Evolutionary conservation across 1,139 yeast species (phyloP).

Genomic region (Candida albicans): DNA sequence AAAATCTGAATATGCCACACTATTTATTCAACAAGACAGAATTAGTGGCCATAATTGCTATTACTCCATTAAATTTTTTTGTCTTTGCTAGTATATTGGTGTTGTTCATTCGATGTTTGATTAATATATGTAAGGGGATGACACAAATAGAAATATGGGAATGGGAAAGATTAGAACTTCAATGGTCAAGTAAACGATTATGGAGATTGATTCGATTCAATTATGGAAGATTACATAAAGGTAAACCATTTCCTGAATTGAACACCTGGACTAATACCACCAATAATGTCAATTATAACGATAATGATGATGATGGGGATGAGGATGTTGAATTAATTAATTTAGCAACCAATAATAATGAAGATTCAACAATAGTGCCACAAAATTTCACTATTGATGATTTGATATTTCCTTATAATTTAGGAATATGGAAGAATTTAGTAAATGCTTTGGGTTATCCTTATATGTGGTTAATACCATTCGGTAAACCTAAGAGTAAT

Average conservation of each 20-base stretch:
- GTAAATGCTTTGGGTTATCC: conserved; percentile 55
- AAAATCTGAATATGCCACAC: conserved; percentile 56
- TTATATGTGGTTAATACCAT: conserved; percentile 69
- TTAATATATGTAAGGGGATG: conserved; percentile 64
- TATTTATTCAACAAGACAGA: conserved; percentile 57
- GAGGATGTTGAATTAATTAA: conserved; percentile 11
- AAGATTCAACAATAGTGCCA: conserved; percentile 22
- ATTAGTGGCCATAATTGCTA: conserved; percentile 54
- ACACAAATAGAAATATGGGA: conserved; percentile 96
- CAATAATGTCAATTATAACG: conserved; percentile 17
- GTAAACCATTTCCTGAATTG: conserved; percentile 42
- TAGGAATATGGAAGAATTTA: conserved; percentile 59
- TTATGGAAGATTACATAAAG: conserved; percentile 41
- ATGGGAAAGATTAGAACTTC: conserved; percentile 72
- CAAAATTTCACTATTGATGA: conserved; percentile 52
- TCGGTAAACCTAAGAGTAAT: conserved; percentile 48
- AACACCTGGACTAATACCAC: conserved; percentile 45
- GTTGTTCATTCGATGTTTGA: conserved; percentile 60
- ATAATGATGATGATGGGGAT: conserved; percentile 8
- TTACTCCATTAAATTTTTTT: conserved; percentile 58
- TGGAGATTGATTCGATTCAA: conserved; percentile 54
- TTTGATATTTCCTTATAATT: conserved; percentile 79
- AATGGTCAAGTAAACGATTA: conserved; percentile 52
- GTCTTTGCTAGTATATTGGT: conserved; percentile 59
- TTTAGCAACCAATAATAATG: conserved; percentile 4